A percentile compares a stretch with the other conserved stretches of the same genome.
Evolutionary conservation across 768 basidiomycete genomes (phyloP).

Genomic region (Zangia roseola): DNA sequence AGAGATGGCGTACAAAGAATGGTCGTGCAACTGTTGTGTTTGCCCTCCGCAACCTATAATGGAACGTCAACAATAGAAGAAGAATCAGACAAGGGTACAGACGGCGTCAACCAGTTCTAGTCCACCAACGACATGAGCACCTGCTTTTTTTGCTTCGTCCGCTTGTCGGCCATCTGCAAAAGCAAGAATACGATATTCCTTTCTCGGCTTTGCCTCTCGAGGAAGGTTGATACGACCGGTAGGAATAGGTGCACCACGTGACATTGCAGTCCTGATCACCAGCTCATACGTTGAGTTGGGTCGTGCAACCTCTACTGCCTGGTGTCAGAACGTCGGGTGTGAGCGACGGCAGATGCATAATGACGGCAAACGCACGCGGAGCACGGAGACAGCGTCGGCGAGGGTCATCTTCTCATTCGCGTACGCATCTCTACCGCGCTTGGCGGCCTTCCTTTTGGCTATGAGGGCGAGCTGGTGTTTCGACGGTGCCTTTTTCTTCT

Average conservation of each 20-base stretch:
- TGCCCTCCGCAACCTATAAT: constrained; percentile 68
- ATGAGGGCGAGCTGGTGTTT: constrained; percentile 73
- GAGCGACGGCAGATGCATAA: constrained; percentile 2
- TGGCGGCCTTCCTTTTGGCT: constrained; percentile 54
- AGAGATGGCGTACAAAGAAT: constrained; percentile 83
- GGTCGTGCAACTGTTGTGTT: constrained; percentile 67
- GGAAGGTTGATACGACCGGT: constrained; percentile 89
- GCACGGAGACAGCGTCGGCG: constrained; percentile 61
- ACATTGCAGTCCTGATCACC: constrained; percentile 74
- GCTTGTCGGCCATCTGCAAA: constrained; percentile 86
- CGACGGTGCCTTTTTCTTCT: constrained; percentile 58
- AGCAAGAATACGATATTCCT: constrained; percentile 80
- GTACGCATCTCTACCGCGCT: constrained; percentile 54
- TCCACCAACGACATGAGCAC: constrained; percentile 90
- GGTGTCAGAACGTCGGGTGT: constrained; percentile 1
- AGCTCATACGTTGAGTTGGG: constrained; percentile 79
- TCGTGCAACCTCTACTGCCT: constrained; percentile 84
- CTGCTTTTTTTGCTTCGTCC: constrained; percentile 81
- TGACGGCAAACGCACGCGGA: constrained; percentile 52
- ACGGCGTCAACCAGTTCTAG: constrained; percentile 86
- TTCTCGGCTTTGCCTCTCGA: constrained; percentile 68
- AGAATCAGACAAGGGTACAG: constrained; percentile 29
- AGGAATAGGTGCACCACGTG: constrained; percentile 78
- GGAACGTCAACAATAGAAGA: not conserved
- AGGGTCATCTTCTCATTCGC: constrained; percentile 67